Evolutionary conservation across 345 rosid species (phyloP), one percentile per base, ranked within the genome.

Genomic region (Streptanthus diversifolius): DNA sequence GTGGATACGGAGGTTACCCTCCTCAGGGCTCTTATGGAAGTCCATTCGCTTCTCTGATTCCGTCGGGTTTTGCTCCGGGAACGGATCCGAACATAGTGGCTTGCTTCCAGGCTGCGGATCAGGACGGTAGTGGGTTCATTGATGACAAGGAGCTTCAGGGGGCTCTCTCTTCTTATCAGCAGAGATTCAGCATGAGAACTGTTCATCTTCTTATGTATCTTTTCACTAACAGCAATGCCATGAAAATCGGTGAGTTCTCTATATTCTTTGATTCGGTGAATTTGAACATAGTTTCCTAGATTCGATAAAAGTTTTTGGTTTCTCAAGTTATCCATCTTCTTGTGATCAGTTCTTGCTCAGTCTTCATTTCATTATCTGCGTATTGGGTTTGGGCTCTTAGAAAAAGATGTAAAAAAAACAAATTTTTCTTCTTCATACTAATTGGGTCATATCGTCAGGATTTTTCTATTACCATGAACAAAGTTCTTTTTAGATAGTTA

Each of bases 121-220:
- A 77, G 77, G 99, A 95, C 71, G 82, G 90, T 8, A 95, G 99
- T 72, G 97, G 96, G 0, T 70, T 89, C 36, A 89, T 91, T 61
- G 97, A 95, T 54, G 99, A 95, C 35, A 89, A 82, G 65, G 99
- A 95, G 78, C 82, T 91, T 56, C 96, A 95, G 80, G 83, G 86
- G 51, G 99, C 96, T 27, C 83, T 95, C 11, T 88, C 99, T 30
- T 71, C 88, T 15, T 89, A 89, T 47, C 87, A 77, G 37, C 96
- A 95, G 83, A 85, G 83, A 73, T 95, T 91, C 86, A 91, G 99
- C 78, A 24, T 93, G 76, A 83, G 96, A 66, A 91, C 97, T 8
- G 93, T 95, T 72, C 92, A 75, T 68, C 91, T 95, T 58, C 86
- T 91, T 70, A 91, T 95, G 89, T 95, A 87, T 77, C 81, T 79